These are phyloP conservation scores for Lentinula edodes DNA, from an alignment of 768 basidiomycete genomes.

Conservation along the genomic window DNA sequence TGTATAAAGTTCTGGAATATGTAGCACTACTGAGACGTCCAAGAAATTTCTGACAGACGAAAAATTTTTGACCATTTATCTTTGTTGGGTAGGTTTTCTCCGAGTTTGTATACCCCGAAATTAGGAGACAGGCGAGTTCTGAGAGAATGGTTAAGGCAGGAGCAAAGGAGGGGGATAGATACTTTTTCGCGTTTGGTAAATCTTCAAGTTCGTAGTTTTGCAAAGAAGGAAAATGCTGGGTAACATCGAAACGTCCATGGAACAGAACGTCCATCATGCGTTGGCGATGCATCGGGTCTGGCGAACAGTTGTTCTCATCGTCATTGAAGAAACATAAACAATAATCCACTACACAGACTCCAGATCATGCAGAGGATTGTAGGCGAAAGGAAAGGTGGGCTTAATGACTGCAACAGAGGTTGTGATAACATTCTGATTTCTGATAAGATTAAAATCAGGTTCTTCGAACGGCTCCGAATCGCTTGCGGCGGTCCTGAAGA, in stretches of 20 bases:
- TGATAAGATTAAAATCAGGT: not conserved
- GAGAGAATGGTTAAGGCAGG: not conserved
- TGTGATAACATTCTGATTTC: not conserved
- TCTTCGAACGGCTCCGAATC: too few species aligned
- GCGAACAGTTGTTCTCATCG: not conserved
- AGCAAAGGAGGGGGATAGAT: not conserved
- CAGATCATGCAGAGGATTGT: not conserved
- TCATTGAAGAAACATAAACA: constrained; percentile 1
- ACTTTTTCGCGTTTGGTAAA: not conserved
- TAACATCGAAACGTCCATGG: not conserved
- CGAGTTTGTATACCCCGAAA: not conserved
- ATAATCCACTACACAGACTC: not conserved
- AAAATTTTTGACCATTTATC: not conserved
- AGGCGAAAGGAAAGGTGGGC: not conserved
- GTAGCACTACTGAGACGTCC: not conserved
- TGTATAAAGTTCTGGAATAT: not conserved
- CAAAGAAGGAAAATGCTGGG: not conserved
- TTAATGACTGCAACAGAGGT: too few species aligned
- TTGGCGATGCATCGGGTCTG: not conserved
- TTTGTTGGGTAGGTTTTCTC: not conserved
- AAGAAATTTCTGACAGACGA: not conserved
- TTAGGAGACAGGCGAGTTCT: not conserved
- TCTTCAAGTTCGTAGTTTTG: too few species aligned
- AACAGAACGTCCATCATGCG: not conserved
- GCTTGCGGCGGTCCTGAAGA: not conserved